These are phyloP conservation scores for Eucalyptus viminalis DNA, from an alignment of 345 rosid genomes.

Conservation along the genomic window DNA sequence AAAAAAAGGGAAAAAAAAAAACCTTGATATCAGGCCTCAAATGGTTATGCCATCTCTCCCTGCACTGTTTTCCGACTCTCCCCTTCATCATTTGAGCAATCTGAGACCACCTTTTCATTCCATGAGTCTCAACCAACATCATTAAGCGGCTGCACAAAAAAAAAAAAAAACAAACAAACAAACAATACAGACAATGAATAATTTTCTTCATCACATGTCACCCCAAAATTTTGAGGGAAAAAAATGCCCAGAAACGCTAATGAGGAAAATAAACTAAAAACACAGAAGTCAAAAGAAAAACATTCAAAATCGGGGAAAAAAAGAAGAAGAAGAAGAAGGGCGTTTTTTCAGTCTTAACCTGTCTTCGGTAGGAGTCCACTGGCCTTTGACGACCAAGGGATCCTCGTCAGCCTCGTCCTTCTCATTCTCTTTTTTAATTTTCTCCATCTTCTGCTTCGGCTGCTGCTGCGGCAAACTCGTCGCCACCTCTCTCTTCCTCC, in stretches of 20 bases:
- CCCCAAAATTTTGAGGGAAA: background rate
- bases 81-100: conserved; percentile 47
- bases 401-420: background rate
- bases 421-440: too few species aligned
- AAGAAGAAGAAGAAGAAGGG: background rate
- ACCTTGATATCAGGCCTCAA: conserved; percentile 78
- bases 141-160: conserved; percentile 13
- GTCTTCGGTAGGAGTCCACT: background rate
- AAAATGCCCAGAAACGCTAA: background rate
- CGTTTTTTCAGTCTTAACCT: background rate
- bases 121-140: conserved; percentile 36
- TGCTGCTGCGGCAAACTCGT: background rate
- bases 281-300: background rate
- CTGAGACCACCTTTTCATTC: conserved; percentile 54
- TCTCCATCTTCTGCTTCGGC: background rate
- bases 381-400: background rate
- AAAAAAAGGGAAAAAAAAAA: background rate
- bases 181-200: background rate
- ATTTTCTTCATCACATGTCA: background rate
- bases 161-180: too few species aligned
- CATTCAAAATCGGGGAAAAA: background rate
- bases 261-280: background rate
- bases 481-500: background rate
- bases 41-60: conserved; percentile 93
- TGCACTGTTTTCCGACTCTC: conserved; percentile 74